Evolutionary conservation across 2,329 filamentous ascomycete species (phyloP), one percentile per base, ranked within the genome.

Genomic region (Diaporthe australafricana): DNA sequence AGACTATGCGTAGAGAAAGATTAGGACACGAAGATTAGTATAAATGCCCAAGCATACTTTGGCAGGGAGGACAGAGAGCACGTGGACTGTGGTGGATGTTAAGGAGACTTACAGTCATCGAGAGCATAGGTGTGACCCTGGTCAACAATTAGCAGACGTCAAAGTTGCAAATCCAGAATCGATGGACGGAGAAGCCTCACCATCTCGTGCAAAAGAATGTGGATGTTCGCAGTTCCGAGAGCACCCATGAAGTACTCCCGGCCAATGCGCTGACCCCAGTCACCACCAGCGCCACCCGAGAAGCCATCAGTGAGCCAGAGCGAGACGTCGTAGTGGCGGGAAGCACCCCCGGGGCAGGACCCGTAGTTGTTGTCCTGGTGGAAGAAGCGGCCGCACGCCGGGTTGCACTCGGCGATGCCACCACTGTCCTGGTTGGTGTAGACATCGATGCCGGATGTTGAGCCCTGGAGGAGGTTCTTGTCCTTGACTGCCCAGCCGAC

Each of bases 291-390:
- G 70, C 84, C 84, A 35, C 85, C 84, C 3, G 73, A 25, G 72
- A 86, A 79, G 8, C 84, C 84, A 30, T 83, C 82, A 0, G 84
- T 86, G n/a, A 87, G 79, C 85, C 85, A 86, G 56, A 87, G 80
- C 6, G 81, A 83, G 75, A 84, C 78, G 74, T 86, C 83, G 73
- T 86, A 86, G 76, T 85, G 84, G 17, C 79, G 76, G 38, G 74
- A 79, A 1, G 80, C 80, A 27, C 83, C 83, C 17, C 78, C 80
- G 6, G 81, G 74, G 73, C 84, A 86, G 22, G 78, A 74, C 71
- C 76, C 77, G 74, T 86, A 85, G 70, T 85, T 78, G n/a, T 76
- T 77, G 48, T 84, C 77, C 74, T 83, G 81, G 76, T 86, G 81
- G 79, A 85, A 86, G 78, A 84, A 84, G 35, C 83, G 80, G 20